Evolutionary conservation across 2,329 filamentous ascomycete genomes (phyloP), one percentile per base, ranked within the genome.

Genomic region (Beauveria bassiana): DNA sequence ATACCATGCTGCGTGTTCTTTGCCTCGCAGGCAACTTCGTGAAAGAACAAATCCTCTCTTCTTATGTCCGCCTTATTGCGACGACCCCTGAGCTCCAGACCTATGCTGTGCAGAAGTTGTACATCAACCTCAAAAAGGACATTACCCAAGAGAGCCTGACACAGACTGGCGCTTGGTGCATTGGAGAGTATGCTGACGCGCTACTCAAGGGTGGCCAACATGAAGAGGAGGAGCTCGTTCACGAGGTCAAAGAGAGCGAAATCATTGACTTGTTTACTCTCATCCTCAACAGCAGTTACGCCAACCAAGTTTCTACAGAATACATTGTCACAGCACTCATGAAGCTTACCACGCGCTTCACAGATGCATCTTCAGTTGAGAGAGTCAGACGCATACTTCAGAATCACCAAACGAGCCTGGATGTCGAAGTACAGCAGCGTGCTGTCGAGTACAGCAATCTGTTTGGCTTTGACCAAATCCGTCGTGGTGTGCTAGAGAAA

Each of bases 111-210:
- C 95, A 97, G 71, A 99, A 98, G 74, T 81, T 99, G 7, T 99
- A 97, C 73, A 81, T 87, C 22, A 90, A 89, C 64, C 78, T 99
- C 61, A 96, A 95, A 74, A 95, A 96, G 66, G 95, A 99, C 69
- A 97, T 99, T 68, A 97, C 93, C 2, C 95, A 99, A 73, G 96
- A 99, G 75, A 96, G 92, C 65, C 78, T 99, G 65, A 97, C 92
- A 9, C 84, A 98, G 65, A 92, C 93, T 55, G 95, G 91, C 43
- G 89, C 95, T 7, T 99, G 95, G 95, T 96, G 95, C 59, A 96
- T 99, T 72, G 95, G 96, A 70, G 95, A 99, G 77, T 99, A 93
- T 70, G 93, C 91, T 14, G 95, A 99, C 74, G 85, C 89, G 22
- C 81, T 99, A n/a, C 81, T 99, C 42, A 85, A 85, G 63, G 93